Percentiles rank a stretch among this genome's conserved stretches.
phyloP scores from a whole-genome alignment of 371 early-diverging fungal genomes.

The Sanchytrium tribonematis region DNA sequence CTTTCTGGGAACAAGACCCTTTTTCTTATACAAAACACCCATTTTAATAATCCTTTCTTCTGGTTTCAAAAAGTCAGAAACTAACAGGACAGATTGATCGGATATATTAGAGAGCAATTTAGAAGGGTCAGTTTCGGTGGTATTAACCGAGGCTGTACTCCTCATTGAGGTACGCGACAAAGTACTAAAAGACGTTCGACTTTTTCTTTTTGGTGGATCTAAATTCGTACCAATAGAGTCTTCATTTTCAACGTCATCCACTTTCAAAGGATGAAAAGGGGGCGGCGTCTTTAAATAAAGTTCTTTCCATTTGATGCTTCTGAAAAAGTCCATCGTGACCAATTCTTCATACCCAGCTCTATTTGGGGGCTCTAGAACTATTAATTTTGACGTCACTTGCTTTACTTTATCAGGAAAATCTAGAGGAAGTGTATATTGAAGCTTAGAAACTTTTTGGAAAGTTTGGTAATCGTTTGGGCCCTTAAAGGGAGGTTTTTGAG shows the following conservation, averaged over 20 bases:
- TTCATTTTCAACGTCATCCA: not conserved
- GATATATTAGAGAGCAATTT: slow-evolving; percentile 1
- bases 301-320: slow-evolving; percentile 11
- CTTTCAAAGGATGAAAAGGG: not conserved
- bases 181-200: not conserved
- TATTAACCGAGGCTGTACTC: no score
- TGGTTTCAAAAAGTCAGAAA: slow-evolving; percentile 1
- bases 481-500: slow-evolving; percentile 83
- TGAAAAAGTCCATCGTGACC: slow-evolving; percentile 5
- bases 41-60: slow-evolving; percentile 1
- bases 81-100: not conserved
- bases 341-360: slow-evolving; percentile 13
- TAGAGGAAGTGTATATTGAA: slow-evolving; percentile 50
- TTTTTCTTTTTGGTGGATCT: slow-evolving; percentile 1
- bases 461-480: slow-evolving; percentile 79
- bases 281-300: slow-evolving; percentile 3
- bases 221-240: not conserved
- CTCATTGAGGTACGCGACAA: not conserved
- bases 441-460: slow-evolving; percentile 64
- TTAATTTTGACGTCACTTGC: slow-evolving; percentile 36
- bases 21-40: not conserved
- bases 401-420: slow-evolving; percentile 31
- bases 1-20: not conserved
- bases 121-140: not conserved
- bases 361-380: slow-evolving; percentile 37